Base-by-base conservation (phyloP, 2,329 filamentous ascomycete species). In the Pseudogymnoascus sp. region DNA sequence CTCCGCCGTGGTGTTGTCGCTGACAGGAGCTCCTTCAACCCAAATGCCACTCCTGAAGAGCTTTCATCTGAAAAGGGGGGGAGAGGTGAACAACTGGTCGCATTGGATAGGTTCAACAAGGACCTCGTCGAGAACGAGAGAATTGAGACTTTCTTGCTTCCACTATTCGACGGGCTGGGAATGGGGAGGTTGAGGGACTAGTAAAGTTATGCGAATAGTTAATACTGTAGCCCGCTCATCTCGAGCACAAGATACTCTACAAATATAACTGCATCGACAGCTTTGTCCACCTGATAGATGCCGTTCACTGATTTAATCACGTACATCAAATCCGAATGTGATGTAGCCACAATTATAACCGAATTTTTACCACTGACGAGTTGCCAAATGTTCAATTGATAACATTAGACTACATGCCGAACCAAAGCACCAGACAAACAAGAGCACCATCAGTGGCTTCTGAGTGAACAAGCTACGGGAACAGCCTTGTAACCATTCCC, bases 1-100 rank as follows among this genome's bases (percentile, higher is more conserved):
- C 75, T 85, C 26, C 78, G 78, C 2, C 72, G 74, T 6, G 82
- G 77, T 6, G 72, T 82, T 11, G 78, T 84, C 3, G 81, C 78
- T 40, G 75, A 79, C 35, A 50, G 64, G 7, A 72, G 70, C 22
- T 56, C 66, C 4, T 66, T 67, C 5, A 77, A 78, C 63, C 76
- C 75, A 24, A 63, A 62, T 67, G 61, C 37, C 35, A 61, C 61
- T 16, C 33, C 63, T 33, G 28, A 35, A 10, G 62, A 64, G 41
- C n/a, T 60, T 16, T 24, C 33, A 14, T 11, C 22, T 26, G 41
- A 65, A 12, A 40, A 63, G 22, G 35, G 31, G 40, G 64, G 62
- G 37, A 59, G 28, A 40, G 61, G 43, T 7, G 61, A 37, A 1
- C 66, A 71, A 28, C 63, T 73, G 14, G 60, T 66, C 24, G 64